Conservation (phyloP, 257 asterid species). For the Petrea volubilis region DNA sequence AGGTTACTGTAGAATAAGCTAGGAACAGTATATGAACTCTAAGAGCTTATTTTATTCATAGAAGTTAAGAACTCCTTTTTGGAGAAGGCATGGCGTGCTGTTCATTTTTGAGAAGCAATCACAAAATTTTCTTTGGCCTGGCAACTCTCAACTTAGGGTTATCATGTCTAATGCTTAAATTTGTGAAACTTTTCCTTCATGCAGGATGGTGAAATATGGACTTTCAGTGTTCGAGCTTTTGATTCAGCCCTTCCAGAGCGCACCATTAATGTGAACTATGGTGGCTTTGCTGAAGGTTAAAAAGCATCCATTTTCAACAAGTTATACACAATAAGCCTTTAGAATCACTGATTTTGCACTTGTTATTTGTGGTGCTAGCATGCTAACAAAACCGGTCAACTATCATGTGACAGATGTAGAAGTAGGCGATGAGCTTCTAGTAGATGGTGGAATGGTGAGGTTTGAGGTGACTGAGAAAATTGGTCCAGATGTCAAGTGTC, state of each 20-base stretch:
- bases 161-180: not conserved
- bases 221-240: conserved; percentile 88
- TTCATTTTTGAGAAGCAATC: not conserved
- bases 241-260: conserved; percentile 74
- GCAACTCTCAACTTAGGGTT: not conserved
- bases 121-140: not conserved
- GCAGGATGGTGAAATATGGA: conserved; percentile 96
- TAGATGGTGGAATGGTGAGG: conserved; percentile 99
- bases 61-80: not conserved
- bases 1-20: not conserved
- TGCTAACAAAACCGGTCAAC: conserved; percentile 21
- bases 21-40: not conserved
- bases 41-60: not conserved
- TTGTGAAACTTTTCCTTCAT: conserved; percentile 14
- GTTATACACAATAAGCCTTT: not conserved
- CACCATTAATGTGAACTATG: conserved; percentile 85
- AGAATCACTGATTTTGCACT: conserved; percentile 26
- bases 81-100: not conserved
- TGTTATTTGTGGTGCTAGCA: conserved; percentile 49
- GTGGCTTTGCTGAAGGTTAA: conserved; percentile 77
- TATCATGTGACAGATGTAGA: conserved; percentile 63
- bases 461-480: conserved; percentile 93
- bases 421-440: conserved; percentile 91
- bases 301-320: conserved; percentile 57
- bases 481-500: conserved; percentile 98